These are phyloP conservation scores for Eucalyptus viminalis DNA, from an alignment of 345 rosid species.

Conservation along the genomic window DNA sequence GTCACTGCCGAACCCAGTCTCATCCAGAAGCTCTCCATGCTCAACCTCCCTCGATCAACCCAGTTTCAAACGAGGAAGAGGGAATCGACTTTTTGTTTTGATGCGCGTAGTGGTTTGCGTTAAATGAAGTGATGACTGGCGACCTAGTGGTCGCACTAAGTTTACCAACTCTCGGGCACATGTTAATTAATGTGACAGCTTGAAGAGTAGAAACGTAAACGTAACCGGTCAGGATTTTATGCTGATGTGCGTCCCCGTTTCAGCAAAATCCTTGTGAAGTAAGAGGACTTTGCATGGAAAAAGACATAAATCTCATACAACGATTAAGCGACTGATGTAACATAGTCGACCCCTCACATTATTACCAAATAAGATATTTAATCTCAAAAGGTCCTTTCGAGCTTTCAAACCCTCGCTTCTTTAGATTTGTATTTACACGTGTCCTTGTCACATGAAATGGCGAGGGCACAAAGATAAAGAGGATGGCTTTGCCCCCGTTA, in stretches of 20 bases:
- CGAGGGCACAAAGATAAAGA: not conserved
- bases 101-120: not conserved
- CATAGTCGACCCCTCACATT: not conserved
- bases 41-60: not conserved
- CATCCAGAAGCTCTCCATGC: not conserved
- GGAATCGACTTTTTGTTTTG: not conserved
- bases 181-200: not conserved
- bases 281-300: not conserved
- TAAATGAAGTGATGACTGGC: not conserved
- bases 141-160: not conserved
- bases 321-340: not conserved
- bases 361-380: not conserved
- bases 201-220: not conserved
- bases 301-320: not conserved
- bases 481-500: not conserved
- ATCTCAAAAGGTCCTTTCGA: not conserved
- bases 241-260: not conserved
- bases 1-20: not conserved
- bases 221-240: not conserved
- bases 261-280: not conserved
- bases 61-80: not conserved
- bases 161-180: not conserved
- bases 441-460: not conserved
- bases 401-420: not conserved
- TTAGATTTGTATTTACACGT: not conserved